Base-by-base conservation (phyloP, 2,329 filamentous ascomycete genomes). In the Penicillium sp. region DNA sequence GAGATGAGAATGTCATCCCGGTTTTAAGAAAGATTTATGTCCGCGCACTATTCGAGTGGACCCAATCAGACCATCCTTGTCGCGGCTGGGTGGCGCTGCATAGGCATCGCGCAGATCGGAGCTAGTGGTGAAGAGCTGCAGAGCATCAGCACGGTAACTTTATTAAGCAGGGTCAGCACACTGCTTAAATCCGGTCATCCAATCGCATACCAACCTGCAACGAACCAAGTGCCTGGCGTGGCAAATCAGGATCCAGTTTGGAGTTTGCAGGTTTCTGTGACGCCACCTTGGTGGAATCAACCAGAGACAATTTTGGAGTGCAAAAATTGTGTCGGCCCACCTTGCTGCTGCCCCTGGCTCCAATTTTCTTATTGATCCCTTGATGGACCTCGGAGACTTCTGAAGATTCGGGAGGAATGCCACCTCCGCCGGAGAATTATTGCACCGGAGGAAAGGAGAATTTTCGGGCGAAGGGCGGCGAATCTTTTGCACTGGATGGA, bases 1-100 rank as follows among this genome's bases (percentile, higher is more conserved):
- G 24, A 43, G 5, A 26, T 28, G n/a, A 4, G 16, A 24, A 18
- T 44, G 51, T 57, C 54, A 57, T 57, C 51, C 37, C 54, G 54
- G 54, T 29, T 33, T 57, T 57, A 54, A 54, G 43, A 11, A 19
- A 5, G 10, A 9, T 16, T 51, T 51, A 57, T 54, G 24, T 54
- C 54, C 54, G 54, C 21, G 46, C 29, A 26, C n/a, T 19, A 19
- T 40, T 26, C 14, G 3, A 43, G 23, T 28, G 39, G 39, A 43
- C n/a, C 39, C n/a, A 13, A 14, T 6, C 13, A 9, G n/a, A 19
- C 5, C 19, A 21, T 21, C n/a, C 2, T 24, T 24, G 10, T 40
- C 13, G 21, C 21, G 24, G 5, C 14, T 28, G 23, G 28, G 24
- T 43, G 39, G 23, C 37, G 9, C 11, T 26, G 39, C 19, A 28